These are phyloP conservation scores for Cenchrus fungigraminus DNA, from an alignment of 176 grass and related monocot genomes.

Conservation along the genomic window DNA sequence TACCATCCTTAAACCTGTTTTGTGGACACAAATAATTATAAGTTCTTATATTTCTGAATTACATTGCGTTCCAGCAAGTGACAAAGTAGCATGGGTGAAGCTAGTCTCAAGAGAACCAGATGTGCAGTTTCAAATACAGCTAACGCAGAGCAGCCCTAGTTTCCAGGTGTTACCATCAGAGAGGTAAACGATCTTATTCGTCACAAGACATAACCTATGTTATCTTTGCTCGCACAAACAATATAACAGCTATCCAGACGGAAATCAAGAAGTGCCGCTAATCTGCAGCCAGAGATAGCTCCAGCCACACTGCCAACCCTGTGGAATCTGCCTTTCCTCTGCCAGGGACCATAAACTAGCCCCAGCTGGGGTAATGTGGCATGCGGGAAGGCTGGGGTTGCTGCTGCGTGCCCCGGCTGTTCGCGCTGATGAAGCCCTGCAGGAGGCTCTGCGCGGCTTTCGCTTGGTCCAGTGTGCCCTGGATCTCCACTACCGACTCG, in stretches of 20 bases:
- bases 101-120: not conserved
- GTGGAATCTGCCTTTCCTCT: not conserved
- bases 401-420: conserved; percentile 39
- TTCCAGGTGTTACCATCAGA: not conserved
- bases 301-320: not conserved
- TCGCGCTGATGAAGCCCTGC: conserved; percentile 60
- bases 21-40: too few relatives aligned
- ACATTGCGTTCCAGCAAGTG: too few relatives aligned
- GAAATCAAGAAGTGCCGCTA: not conserved
- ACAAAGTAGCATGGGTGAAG: not conserved
- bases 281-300: conserved; percentile 3
- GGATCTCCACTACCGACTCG: conserved; percentile 68
- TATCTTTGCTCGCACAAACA: conserved; percentile 11
- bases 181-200: not conserved
- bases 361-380: conserved; percentile 54
- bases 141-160: not conserved
- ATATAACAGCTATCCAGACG: conserved; percentile 16
- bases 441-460: conserved; percentile 64
- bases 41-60: too few relatives aligned
- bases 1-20: too few relatives aligned
- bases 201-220: not conserved
- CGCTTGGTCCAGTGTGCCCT: conserved; percentile 68
- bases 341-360: conserved; percentile 28
- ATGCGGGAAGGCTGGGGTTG: conserved; percentile 41
- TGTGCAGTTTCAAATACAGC: conserved; percentile 4